Evolutionary conservation across 495 filamentous ascomycete genomes (phyloP).

Genomic region (Clavariopsis aquatica): DNA sequence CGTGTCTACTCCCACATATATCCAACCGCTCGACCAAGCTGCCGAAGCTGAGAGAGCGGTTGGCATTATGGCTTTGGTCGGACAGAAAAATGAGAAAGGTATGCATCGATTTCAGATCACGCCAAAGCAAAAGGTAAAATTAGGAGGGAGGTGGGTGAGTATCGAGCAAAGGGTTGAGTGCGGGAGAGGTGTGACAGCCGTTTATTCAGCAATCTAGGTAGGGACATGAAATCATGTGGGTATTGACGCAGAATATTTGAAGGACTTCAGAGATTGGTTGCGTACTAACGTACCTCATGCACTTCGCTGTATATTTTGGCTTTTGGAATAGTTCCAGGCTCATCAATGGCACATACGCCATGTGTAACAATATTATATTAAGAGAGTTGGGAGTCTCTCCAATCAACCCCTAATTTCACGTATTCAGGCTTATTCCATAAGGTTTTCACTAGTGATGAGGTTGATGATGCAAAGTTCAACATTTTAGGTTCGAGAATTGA

Average conservation of each 20-base stretch:
- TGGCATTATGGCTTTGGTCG: slow-evolving; percentile 1
- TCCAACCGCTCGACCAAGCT: slow-evolving; percentile 66
- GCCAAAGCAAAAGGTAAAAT: slow-evolving; percentile 66
- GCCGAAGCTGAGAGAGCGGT: slow-evolving; percentile 49
- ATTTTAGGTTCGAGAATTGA: too few relatives aligned
- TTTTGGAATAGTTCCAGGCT: neutral
- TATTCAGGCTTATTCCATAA: neutral
- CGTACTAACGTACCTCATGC: neutral
- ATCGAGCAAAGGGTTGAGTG: slow-evolving; percentile 90
- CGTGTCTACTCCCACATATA: slow-evolving; percentile 67
- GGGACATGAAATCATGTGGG: neutral
- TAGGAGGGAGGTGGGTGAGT: slow-evolving; percentile 64
- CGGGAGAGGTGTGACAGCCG: slow-evolving; percentile 77
- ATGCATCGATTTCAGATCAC: slow-evolving; percentile 81
- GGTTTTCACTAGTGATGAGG: neutral
- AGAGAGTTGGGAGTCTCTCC: neutral
- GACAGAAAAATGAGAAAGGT: slow-evolving; percentile 55
- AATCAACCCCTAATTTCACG: neutral
- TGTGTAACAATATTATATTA: neutral
- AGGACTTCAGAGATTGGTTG: neutral
- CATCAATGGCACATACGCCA: neutral
- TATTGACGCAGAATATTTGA: neutral
- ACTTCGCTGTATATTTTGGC: neutral
- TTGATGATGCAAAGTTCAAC: too few relatives aligned
- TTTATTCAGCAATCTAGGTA: slow-evolving; percentile 60